phyloP scores from a whole-genome alignment of 345 rosid genomes.

The Garcia nutans region DNA sequence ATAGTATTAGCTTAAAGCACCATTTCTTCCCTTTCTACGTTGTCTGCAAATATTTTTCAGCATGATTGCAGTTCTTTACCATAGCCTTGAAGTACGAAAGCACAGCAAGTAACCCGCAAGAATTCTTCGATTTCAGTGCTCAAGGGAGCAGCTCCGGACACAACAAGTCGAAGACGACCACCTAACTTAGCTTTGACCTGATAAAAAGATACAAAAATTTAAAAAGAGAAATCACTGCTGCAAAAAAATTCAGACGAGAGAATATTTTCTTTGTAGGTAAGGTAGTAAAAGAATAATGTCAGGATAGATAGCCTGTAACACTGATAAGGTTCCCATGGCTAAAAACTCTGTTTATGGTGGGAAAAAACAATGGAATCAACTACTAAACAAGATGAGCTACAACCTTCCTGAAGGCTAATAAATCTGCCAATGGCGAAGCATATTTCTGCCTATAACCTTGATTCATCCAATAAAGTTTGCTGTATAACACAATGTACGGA shows the following conservation, averaged over 20 bases:
- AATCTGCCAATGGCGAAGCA: slow-evolving; percentile 85
- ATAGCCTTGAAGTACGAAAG: slow-evolving; percentile 82
- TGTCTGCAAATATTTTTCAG: neutral
- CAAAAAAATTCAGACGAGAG: neutral
- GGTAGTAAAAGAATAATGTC: neutral
- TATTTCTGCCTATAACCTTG: slow-evolving; percentile 67
- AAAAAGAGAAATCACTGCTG: neutral
- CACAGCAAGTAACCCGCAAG: slow-evolving; percentile 86
- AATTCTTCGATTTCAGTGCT: slow-evolving; percentile 87
- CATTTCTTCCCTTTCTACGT: neutral
- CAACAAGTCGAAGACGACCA: slow-evolving; percentile 70
- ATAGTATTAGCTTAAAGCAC: neutral
- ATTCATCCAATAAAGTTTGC: slow-evolving; percentile 94
- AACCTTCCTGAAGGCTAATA: slow-evolving; percentile 97
- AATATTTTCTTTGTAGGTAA: no score
- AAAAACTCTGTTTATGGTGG: no score
- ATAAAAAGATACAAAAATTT: slow-evolving; percentile 8
- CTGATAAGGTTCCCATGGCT: no score
- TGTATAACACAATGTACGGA: slow-evolving; percentile 28
- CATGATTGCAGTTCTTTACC: slow-evolving; percentile 47
- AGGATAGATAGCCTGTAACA: neutral
- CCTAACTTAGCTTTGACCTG: slow-evolving; percentile 91
- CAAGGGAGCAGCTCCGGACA: slow-evolving; percentile 94
- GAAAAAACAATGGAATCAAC: neutral
- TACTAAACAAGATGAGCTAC: neutral